These are phyloP conservation scores for Colletotrichum sp. DNA, from an alignment of 2,329 filamentous ascomycete genomes.

Conservation along the genomic window DNA sequence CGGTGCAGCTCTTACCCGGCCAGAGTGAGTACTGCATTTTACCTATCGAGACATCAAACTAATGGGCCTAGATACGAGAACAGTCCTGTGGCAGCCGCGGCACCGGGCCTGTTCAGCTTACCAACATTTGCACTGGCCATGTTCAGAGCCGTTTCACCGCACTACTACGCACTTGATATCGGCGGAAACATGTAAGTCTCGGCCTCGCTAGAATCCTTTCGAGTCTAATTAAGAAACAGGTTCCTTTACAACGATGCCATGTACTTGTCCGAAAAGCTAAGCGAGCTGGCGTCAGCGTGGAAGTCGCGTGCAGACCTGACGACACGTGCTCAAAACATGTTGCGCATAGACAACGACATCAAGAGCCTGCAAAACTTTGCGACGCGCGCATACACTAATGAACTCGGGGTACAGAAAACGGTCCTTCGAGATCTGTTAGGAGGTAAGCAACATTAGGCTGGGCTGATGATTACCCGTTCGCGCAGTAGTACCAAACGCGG, in stretches of 20 bases:
- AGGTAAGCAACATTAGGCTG: constrained; percentile 34
- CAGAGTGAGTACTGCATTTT: constrained; percentile 43
- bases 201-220: background rate
- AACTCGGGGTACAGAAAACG: constrained; percentile 66
- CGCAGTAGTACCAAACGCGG: background rate
- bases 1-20: constrained; percentile 61
- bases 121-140: constrained; percentile 78
- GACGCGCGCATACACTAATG: constrained; percentile 64
- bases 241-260: constrained; percentile 72
- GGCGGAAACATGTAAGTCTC: constrained; percentile 69
- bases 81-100: constrained; percentile 70
- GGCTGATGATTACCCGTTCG: background rate
- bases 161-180: constrained; percentile 70
- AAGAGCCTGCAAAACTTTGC: constrained; percentile 65
- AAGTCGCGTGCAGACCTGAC: constrained; percentile 58
- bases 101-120: constrained; percentile 72
- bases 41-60: background rate
- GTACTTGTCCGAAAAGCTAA: constrained; percentile 65
- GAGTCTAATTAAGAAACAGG: constrained; percentile 42
- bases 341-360: constrained; percentile 65
- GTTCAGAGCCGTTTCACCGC: constrained; percentile 77
- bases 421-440: constrained; percentile 67
- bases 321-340: constrained; percentile 55
- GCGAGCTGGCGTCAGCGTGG: constrained; percentile 55
- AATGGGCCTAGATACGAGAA: constrained; percentile 40